A percentile compares a stretch with the other conserved stretches of the same genome.
These are phyloP conservation scores for Paraphaeosphaeria minitans DNA, from an alignment of 2,329 filamentous ascomycete genomes.

Conservation along the genomic window DNA sequence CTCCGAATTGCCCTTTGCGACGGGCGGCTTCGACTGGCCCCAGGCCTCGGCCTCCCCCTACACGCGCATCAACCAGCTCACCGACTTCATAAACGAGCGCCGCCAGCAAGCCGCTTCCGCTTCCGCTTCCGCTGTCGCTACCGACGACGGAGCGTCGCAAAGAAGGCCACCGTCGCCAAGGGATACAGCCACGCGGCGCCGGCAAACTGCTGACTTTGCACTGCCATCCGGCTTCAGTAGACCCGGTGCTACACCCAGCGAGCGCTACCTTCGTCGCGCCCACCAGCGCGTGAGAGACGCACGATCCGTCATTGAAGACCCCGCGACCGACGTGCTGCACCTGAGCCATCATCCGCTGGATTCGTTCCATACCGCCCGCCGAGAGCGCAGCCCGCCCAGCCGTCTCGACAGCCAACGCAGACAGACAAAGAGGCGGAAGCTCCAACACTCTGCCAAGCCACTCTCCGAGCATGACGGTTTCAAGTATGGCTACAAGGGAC, in stretches of 20 bases:
- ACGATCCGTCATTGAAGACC: conserved; percentile 29
- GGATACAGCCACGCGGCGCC: conserved; percentile 18
- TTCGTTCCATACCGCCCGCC: conserved; percentile 21
- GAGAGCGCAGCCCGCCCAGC: conserved; percentile 30
- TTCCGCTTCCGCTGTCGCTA: not conserved
- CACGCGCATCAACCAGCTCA: conserved; percentile 7
- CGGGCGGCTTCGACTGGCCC: conserved; percentile 53
- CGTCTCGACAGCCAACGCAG: conserved; percentile 29
- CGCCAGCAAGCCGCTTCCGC: no score
- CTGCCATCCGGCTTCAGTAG: conserved; percentile 21
- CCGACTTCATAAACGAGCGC: conserved; percentile 12
- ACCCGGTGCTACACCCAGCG: conserved; percentile 41
- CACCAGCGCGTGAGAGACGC: conserved; percentile 37
- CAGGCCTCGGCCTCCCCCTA: conserved; percentile 44
- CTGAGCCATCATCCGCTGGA: conserved; percentile 30
- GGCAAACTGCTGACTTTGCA: conserved; percentile 13
- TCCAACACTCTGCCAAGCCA: conserved; percentile 42
- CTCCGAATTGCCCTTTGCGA: conserved; percentile 38
- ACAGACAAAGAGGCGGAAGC: conserved; percentile 45
- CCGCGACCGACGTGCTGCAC: conserved; percentile 26
- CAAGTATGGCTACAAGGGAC: conserved; percentile 84
- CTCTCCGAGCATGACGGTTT: conserved; percentile 53
- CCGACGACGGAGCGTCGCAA: conserved; percentile 9
- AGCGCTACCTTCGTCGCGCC: conserved; percentile 43
- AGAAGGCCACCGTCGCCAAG: conserved; percentile 14